A percentile compares a stretch with the other conserved stretches of the same genome.
These are phyloP conservation scores for Nannizziopsis barbatae DNA, from an alignment of 2,329 filamentous ascomycete species.

Conservation along the genomic window DNA sequence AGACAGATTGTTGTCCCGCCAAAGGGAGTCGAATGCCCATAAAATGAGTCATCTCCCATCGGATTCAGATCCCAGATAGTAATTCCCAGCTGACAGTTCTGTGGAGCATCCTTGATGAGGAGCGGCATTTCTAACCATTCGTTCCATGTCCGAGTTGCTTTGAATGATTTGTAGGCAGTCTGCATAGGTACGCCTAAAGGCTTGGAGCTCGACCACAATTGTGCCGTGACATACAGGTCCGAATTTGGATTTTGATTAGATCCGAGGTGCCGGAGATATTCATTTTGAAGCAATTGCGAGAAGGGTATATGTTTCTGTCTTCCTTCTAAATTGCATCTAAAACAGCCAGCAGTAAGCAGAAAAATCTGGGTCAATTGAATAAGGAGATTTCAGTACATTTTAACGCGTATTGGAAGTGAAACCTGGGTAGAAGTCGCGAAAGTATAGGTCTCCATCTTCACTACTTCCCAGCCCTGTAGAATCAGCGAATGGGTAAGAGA, in stretches of 20 bases:
- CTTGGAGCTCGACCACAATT: constrained; percentile 93
- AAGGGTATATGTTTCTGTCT: constrained; percentile 62
- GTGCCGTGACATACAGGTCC: constrained; percentile 84
- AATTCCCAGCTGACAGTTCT: constrained; percentile 74
- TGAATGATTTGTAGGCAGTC: constrained; percentile 86
- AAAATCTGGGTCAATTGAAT: neutral
- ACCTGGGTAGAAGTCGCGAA: constrained; percentile 84
- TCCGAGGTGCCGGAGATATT: constrained; percentile 74
- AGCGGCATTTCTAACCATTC: constrained; percentile 90
- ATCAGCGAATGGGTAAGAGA: neutral
- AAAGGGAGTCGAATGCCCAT: constrained; percentile 76
- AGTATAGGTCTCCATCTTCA: constrained; percentile 80
- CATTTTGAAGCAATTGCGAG: constrained; percentile 65
- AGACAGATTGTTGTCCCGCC: constrained; percentile 83
- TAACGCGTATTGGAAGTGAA: constrained; percentile 55
- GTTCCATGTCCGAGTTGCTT: constrained; percentile 65
- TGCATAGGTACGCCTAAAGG: constrained; percentile 84
- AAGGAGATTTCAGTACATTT: constrained; percentile 43
- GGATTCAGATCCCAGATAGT: constrained; percentile 93
- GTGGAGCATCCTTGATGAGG: constrained; percentile 67
- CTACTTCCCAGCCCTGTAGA: constrained; percentile 8
- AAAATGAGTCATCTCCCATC: constrained; percentile 55
- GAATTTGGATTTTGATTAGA: constrained; percentile 74
- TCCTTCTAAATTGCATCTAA: constrained; percentile 63
- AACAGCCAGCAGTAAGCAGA: constrained; percentile 5